Percentiles rank a stretch among this genome's conserved stretches.
These are phyloP conservation scores for Domatiomyces catenatus DNA, from an alignment of 2,329 filamentous ascomycete genomes.

Conservation along the genomic window DNA sequence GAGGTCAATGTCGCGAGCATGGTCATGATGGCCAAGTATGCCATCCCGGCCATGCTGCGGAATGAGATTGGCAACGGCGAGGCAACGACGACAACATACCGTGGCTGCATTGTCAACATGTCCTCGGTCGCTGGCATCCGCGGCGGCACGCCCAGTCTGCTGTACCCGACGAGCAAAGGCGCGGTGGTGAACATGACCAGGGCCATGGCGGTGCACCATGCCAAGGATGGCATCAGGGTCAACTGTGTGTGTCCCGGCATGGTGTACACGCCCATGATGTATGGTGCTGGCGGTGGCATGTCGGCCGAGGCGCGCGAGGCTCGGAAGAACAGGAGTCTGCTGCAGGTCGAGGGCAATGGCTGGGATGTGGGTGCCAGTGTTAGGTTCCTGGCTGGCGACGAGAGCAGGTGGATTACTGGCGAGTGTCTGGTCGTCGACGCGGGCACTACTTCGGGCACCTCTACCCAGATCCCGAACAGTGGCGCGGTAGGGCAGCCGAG, in stretches of 20 bases:
- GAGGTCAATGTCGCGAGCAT: constrained; percentile 50
- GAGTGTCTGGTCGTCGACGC: constrained; percentile 35
- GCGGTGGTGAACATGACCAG: constrained; percentile 42
- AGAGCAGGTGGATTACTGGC: constrained; percentile 39
- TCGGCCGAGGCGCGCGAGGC: constrained; percentile 34
- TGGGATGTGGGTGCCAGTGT: constrained; percentile 40
- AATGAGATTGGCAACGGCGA: constrained; percentile 26
- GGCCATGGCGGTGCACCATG: constrained; percentile 42
- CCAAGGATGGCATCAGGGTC: constrained; percentile 34
- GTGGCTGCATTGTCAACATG: constrained; percentile 47
- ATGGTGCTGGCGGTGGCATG: constrained; percentile 35
- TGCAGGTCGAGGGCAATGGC: constrained; percentile 39
- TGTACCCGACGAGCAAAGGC: constrained; percentile 40
- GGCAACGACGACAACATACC: constrained; percentile 12
- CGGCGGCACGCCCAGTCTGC: constrained; percentile 37
- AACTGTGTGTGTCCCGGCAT: constrained; percentile 43
- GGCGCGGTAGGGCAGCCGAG: background rate
- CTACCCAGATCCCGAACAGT: constrained; percentile 25
- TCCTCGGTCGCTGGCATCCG: constrained; percentile 44
- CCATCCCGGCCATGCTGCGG: constrained; percentile 43
- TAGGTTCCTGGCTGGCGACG: constrained; percentile 36
- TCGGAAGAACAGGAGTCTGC: constrained; percentile 33
- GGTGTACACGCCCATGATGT: constrained; percentile 41
- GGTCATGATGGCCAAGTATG: constrained; percentile 48
- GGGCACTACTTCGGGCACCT: constrained; percentile 30